Percentiles rank a stretch among this genome's conserved stretches.
Evolutionary conservation across 2,329 filamentous ascomycete species (phyloP).

Genomic region (Fusarium goolgardi): DNA sequence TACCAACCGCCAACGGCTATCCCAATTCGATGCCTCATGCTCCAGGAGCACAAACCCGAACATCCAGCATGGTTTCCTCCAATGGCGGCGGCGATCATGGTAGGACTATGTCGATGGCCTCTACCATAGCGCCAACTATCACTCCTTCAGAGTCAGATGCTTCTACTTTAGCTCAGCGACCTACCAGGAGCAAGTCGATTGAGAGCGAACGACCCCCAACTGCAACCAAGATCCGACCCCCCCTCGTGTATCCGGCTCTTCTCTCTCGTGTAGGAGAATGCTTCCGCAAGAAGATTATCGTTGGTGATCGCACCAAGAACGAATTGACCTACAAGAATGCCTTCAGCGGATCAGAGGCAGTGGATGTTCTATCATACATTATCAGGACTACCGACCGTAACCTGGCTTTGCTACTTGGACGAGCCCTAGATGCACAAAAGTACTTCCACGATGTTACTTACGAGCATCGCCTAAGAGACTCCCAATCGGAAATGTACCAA

Average conservation of each 20-base stretch:
- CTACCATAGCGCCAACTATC: conserved; percentile 78
- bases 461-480: conserved; percentile 93
- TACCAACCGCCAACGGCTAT: conserved; percentile 53
- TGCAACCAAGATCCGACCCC: conserved; percentile 73
- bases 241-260: conserved; percentile 92
- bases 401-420: conserved; percentile 86
- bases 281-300: conserved; percentile 87
- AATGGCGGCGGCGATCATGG: conserved; percentile 59
- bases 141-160: conserved; percentile 69
- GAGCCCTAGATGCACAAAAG: conserved; percentile 95
- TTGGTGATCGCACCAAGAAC: conserved; percentile 94
- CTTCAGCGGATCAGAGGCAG: conserved; percentile 94
- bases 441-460: conserved; percentile 99
- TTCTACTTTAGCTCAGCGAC: conserved; percentile 63
- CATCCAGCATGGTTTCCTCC: conserved; percentile 71
- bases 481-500: conserved; percentile 94
- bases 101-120: conserved; percentile 93
- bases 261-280: conserved; percentile 93
- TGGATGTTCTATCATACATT: conserved; percentile 95
- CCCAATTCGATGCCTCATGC: conserved; percentile 55
- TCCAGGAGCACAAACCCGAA: conserved; percentile 67
- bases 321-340: conserved; percentile 96
- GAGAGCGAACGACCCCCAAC: conserved; percentile 68
- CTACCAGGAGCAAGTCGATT: conserved; percentile 68
- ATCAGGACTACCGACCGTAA: conserved; percentile 98